Base-by-base conservation (phyloP, 371 early-diverging fungal genomes). In the Batkoa obscura region DNA sequence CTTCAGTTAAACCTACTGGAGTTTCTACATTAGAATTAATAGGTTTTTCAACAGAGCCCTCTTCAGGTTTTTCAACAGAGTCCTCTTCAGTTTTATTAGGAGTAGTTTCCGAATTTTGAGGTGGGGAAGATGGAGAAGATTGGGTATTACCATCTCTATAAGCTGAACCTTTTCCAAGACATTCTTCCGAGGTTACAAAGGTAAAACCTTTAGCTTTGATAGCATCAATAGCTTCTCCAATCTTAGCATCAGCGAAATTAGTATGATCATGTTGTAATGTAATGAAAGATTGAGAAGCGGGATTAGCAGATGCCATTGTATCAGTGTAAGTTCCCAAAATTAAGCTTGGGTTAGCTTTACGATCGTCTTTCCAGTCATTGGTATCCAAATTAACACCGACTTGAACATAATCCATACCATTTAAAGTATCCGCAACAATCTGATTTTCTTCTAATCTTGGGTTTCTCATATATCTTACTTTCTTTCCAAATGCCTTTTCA, bases 391-490 rank as follows among this genome's bases (percentile, higher is more conserved):
- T 57, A 60, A 60, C 60, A 1, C 56, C 13, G 12, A 60, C 37
- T 3, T n/a, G 15, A 41, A 35, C 56, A 13, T 58, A 58, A 9
- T 54, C 57, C 30, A 58, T 15, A n/a, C 39, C 4, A 15, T 38
- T 36, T 1, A 58, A n/a, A 1, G 50, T 50, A 4, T 12, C 15
- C 8, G 12, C 43, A 9, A 59, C 46, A 9, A 32, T 12, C 8
- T 39, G 46, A 3, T 43, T 1, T n/a, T 6, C 12, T 23, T 56
- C 50, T 45, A 60, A 62, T 10, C 39, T 56, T 30, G 65, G 65
- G 12, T 54, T 56, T 15, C 81, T 67, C 56, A 70, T 64, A 63
- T 77, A 78, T 0, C 36, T 59, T 6, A 75, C 75, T 1, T 63
- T 62, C 13, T 63, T 43, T 39, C 76, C 77, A 47, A 67, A 66